Base-by-base conservation (phyloP, 75 land plant genomes). In the Picea sitchensis region DNA sequence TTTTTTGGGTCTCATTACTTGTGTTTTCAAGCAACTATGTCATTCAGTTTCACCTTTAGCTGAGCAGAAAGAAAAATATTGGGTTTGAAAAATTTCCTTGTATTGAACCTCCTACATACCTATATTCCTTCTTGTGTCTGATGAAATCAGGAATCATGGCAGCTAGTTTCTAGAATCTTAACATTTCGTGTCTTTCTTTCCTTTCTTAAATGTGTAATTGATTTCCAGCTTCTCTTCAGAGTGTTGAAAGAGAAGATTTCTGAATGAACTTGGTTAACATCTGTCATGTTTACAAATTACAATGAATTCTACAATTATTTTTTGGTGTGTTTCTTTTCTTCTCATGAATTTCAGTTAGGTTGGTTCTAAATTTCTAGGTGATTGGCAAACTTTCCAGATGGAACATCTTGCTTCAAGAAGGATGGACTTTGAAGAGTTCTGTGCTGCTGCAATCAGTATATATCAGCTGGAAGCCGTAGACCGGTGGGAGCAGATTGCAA, bases 381-480 rank as follows among this genome's bases (percentile, higher is more conserved):
- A 57, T 58, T 76, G 23, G 26, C 14, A 17, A 71, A 38, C 20
- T 8, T 9, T 58, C 12, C 79, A 95, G 98, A 84, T 95, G 92
- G 94, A 86, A 79, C 84, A 86, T 18, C 84, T 92, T 0, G 65
- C 86, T 3, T 86, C 84, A 65, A 90, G 89, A 83, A 91, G 80
- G 79, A 90, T 95, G 96, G 90, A 92, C 74, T 90, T 92, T 81
- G 82, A 92, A 64, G 98, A 95, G 80, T 95, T 95, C 71, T 94
- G 94, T 83, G 94, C 98, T 59, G 98, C 98, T 77, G 88, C 98
- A 64, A 92, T 87, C 41, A 93, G 96, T 80, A 84, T 91, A 13
- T 84, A 92, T 75, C 98, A 95, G 73, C 77, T 95, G 51, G 98
- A 95, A 81, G 97, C 89, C 30, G 69, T 91, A 56, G 98, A 94